These are phyloP conservation scores for Ambrosia hybrid DNA, from an alignment of 140 eudicot genomes.

Conservation along the genomic window DNA sequence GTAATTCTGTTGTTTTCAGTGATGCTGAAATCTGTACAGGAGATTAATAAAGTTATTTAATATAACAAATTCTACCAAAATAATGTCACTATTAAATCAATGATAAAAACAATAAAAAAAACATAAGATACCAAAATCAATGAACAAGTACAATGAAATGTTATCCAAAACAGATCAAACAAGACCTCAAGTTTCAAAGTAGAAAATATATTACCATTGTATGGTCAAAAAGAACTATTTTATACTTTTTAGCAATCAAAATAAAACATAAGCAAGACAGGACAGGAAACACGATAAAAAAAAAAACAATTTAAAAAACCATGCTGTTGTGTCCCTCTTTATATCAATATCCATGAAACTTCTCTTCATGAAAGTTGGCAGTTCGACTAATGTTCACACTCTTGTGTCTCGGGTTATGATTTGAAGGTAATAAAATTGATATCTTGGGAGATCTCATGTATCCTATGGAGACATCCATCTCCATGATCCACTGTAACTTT, in stretches of 20 bases:
- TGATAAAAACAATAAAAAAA: not conserved
- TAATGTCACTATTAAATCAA: not conserved
- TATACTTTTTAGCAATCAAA: slow-evolving; percentile 24
- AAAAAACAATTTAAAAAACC: slow-evolving; percentile 1
- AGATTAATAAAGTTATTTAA: not conserved
- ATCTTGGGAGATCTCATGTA: not conserved
- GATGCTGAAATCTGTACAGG: slow-evolving; percentile 2
- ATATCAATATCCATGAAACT: not conserved
- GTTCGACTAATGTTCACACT: slow-evolving; percentile 20
- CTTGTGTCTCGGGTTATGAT: slow-evolving; percentile 9
- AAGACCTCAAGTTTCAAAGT: slow-evolving; percentile 9
- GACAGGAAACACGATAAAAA: slow-evolving; percentile 18
- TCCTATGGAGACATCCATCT: slow-evolving; percentile 67
- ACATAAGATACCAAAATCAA: slow-evolving; percentile 8
- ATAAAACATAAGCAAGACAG: slow-evolving; percentile 5
- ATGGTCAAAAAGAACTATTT: not conserved
- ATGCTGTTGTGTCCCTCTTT: not conserved
- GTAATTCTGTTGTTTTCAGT: not conserved
- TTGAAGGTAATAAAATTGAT: not conserved
- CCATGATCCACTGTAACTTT: slow-evolving; percentile 71
- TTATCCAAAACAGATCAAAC: slow-evolving; percentile 17
- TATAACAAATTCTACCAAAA: slow-evolving; percentile 4
- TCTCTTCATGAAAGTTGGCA: slow-evolving; percentile 14
- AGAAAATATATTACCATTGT: slow-evolving; percentile 13
- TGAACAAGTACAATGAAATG: slow-evolving; percentile 13